A percentile compares a stretch with the other conserved stretches of the same genome.
Evolutionary conservation across 148 eudicot genomes (phyloP).

Genomic region (Polygonum aviculare): DNA sequence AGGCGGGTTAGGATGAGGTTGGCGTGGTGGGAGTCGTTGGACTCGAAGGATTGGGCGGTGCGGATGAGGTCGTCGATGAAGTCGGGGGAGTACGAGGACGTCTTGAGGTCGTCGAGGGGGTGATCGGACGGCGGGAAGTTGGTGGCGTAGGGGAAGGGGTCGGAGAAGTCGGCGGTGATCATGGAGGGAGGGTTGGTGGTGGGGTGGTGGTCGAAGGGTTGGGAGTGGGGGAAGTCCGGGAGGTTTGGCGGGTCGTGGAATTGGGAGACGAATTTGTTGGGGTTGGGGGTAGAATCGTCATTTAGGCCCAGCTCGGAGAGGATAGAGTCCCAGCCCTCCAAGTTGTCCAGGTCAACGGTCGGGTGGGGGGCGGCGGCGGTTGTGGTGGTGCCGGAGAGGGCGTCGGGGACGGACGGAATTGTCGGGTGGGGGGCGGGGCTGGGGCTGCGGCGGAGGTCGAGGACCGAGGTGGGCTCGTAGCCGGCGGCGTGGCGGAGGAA

Average conservation of each 20-base stretch:
- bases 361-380: conserved; percentile 9
- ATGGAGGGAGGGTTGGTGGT: background rate
- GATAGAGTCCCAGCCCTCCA: conserved; percentile 83
- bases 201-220: conserved; percentile 27
- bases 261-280: conserved; percentile 31
- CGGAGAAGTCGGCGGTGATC: conserved; percentile 9
- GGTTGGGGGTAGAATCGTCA: conserved; percentile 46
- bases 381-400: conserved; percentile 8
- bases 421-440: conserved; percentile 24
- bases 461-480: conserved; percentile 88
- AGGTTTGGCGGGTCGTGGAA: conserved; percentile 23
- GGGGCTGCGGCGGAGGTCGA: conserved; percentile 69
- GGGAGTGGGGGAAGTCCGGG: conserved; percentile 38
- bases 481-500: conserved; percentile 9
- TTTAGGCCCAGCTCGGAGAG: conserved; percentile 72
- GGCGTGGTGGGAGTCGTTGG: conserved; percentile 52
- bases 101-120: background rate
- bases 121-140: conserved; percentile 7
- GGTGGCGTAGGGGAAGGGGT: conserved; percentile 8
- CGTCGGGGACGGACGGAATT: conserved; percentile 3
- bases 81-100: conserved; percentile 21
- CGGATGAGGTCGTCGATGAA: conserved; percentile 70
- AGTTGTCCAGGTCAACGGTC: conserved; percentile 46
- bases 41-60: conserved; percentile 69
- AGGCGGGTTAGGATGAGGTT: conserved; percentile 69